Conservation (phyloP, 208 protist genomes). For the Trypanosoma scelopori region DNA sequence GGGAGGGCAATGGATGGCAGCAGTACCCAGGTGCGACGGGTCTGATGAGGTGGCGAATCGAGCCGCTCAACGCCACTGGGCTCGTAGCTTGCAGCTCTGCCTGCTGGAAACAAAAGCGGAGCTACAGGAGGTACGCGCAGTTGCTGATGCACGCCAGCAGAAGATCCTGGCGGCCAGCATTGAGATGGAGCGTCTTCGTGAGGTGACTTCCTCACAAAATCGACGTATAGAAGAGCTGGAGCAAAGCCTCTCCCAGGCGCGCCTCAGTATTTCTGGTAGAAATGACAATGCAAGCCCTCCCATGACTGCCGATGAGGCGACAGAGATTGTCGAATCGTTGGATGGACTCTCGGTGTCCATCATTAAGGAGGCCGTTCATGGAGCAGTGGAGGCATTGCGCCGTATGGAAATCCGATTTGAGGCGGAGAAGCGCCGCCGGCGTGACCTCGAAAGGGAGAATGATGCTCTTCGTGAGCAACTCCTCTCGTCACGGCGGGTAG, state of each 20-base stretch:
- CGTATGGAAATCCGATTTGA: constrained; percentile 14
- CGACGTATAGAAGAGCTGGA: constrained; percentile 17
- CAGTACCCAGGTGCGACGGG: not conserved
- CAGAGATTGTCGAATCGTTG: not conserved
- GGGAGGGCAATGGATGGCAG: not conserved
- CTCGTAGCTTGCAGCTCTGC: constrained; percentile 16
- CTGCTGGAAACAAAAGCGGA: constrained; percentile 19
- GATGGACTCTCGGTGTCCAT: constrained; percentile 19
- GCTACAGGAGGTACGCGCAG: constrained; percentile 3
- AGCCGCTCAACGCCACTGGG: constrained; percentile 3
- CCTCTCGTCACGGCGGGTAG: not conserved
- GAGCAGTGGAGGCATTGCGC: constrained; percentile 8
- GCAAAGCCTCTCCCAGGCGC: not conserved
- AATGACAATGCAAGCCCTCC: not conserved
- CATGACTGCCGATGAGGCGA: not conserved
- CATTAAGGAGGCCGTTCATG: constrained; percentile 15
- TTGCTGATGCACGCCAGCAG: constrained; percentile 7
- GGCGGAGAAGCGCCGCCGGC: constrained; percentile 5
- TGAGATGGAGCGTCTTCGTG: constrained; percentile 22
- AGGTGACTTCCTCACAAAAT: constrained; percentile 9
- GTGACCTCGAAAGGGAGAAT: constrained; percentile 22
- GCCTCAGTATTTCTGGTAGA: not conserved
- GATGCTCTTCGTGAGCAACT: constrained; percentile 15
- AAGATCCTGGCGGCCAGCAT: not conserved
- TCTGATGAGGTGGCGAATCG: not conserved